phyloP scores from a whole-genome alignment of 2,329 filamentous ascomycete genomes.

The Pyricularia grisea region DNA sequence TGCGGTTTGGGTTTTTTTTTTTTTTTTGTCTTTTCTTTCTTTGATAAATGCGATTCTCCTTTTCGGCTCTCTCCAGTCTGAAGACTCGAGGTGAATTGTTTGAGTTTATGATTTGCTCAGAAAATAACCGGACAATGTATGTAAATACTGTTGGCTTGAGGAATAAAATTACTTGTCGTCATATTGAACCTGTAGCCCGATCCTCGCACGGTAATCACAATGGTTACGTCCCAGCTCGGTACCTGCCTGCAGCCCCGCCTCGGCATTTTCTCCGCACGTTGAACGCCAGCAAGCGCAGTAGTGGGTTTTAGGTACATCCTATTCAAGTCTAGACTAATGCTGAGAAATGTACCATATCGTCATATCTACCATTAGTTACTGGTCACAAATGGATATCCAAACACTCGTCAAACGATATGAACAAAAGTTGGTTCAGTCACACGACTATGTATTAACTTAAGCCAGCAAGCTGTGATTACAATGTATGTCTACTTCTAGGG shows the following conservation, averaged over 20 bases:
- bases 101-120: too few species aligned
- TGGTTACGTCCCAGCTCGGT: not conserved
- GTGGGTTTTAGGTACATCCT: not conserved
- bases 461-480: not conserved
- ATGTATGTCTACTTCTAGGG: not conserved
- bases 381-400: not conserved
- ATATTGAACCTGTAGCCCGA: not conserved
- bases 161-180: too few species aligned
- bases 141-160: too few species aligned
- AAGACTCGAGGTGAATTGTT: too few species aligned
- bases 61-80: too few species aligned
- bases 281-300: not conserved
- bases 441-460: not conserved
- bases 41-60: too few species aligned
- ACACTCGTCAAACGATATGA: not conserved
- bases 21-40: too few species aligned
- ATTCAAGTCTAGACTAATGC: not conserved
- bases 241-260: not conserved
- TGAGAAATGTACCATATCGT: not conserved
- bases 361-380: not conserved
- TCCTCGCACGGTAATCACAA: not conserved
- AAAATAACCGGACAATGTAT: too few species aligned
- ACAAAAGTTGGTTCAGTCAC: not conserved
- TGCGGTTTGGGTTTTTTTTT: not conserved
- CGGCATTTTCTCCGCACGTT: not conserved